A percentile compares a stretch with the other conserved stretches of the same genome.
Evolutionary conservation across 2,329 filamentous ascomycete species (phyloP).

Genomic region (Hypocreales sp.): DNA sequence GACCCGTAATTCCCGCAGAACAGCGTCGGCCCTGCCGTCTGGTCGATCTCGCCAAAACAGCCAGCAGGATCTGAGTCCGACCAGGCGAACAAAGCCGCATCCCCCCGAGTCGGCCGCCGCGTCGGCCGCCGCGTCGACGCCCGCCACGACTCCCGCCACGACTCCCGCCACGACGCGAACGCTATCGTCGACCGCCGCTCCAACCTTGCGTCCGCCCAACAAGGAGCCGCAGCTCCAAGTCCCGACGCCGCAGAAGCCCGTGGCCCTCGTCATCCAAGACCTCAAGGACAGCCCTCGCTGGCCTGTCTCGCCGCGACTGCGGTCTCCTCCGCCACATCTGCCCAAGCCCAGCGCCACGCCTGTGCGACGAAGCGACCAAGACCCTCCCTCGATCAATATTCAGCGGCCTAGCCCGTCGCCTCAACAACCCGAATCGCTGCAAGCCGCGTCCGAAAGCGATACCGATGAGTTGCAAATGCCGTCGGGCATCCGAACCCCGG

Average conservation of each 20-base stretch:
- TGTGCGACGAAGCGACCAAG: slow-evolving; percentile 31
- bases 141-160: no score
- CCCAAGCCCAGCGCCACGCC: slow-evolving; percentile 29
- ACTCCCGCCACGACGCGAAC: slow-evolving; percentile 50
- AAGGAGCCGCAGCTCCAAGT: slow-evolving; percentile 47
- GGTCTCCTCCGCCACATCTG: slow-evolving; percentile 54
- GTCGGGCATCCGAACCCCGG: slow-evolving; percentile 43
- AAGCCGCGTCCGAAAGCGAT: slow-evolving; percentile 32
- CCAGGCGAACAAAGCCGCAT: slow-evolving; percentile 32
- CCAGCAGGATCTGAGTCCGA: slow-evolving; percentile 46
- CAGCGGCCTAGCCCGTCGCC: slow-evolving; percentile 33
- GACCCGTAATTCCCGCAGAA: slow-evolving; percentile 20
- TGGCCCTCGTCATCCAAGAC: slow-evolving; percentile 30
- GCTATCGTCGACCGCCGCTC: slow-evolving; percentile 52
- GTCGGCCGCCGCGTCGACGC: no score
- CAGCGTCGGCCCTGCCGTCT: slow-evolving; percentile 19
- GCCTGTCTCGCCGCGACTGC: slow-evolving; percentile 63
- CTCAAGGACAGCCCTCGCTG: slow-evolving; percentile 48
- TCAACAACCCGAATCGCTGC: slow-evolving; percentile 21
- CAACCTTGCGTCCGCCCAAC: slow-evolving; percentile 43
- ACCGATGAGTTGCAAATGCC: slow-evolving; percentile 30
- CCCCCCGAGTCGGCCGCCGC: slow-evolving; percentile 46
- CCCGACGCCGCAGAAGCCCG: slow-evolving; percentile 48
- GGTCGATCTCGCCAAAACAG: slow-evolving; percentile 49
- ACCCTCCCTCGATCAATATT: slow-evolving; percentile 35